Evolutionary conservation across 768 basidiomycete genomes (phyloP).

Genomic region (Pisolithus microcarpus): DNA sequence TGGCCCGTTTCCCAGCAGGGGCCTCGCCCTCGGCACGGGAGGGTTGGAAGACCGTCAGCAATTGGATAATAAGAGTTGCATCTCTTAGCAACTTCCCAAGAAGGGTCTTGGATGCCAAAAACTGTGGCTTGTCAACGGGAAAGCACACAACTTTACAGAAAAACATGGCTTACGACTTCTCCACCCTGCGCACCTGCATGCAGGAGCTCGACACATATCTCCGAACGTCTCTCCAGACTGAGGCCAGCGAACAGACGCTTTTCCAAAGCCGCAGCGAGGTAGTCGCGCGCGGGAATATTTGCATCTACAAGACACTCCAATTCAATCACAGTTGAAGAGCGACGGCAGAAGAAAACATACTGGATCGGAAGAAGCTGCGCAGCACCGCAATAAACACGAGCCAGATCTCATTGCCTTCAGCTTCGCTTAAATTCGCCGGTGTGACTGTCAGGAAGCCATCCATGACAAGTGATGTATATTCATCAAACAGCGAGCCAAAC

Average conservation of each 20-base stretch:
- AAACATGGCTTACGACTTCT: slow-evolving; percentile 37
- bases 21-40: slow-evolving; percentile 31
- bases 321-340: background rate
- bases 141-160: background rate
- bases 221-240: slow-evolving; percentile 43
- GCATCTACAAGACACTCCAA: slow-evolving; percentile 29
- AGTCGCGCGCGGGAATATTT: slow-evolving; percentile 29
- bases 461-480: slow-evolving; percentile 28
- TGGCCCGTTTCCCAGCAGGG: slow-evolving; percentile 59
- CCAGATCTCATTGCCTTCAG: slow-evolving; percentile 40
- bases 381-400: slow-evolving; percentile 39
- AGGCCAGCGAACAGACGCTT: slow-evolving; percentile 52
- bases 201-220: slow-evolving; percentile 52
- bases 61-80: slow-evolving; percentile 42
- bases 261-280: slow-evolving; percentile 41
- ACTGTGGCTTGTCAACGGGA: slow-evolving; percentile 24
- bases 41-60: slow-evolving; percentile 48
- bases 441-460: slow-evolving; percentile 48
- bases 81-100: slow-evolving; percentile 45
- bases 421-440: slow-evolving; percentile 38
- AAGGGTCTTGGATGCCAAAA: slow-evolving; percentile 40
- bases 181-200: slow-evolving; percentile 41
- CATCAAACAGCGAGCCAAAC: slow-evolving; percentile 33
- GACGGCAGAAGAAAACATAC: slow-evolving; percentile 26
- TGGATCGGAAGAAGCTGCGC: slow-evolving; percentile 38